Evolutionary conservation across 148 eudicot species (phyloP).

Genomic region (Fallopia convolvulus): DNA sequence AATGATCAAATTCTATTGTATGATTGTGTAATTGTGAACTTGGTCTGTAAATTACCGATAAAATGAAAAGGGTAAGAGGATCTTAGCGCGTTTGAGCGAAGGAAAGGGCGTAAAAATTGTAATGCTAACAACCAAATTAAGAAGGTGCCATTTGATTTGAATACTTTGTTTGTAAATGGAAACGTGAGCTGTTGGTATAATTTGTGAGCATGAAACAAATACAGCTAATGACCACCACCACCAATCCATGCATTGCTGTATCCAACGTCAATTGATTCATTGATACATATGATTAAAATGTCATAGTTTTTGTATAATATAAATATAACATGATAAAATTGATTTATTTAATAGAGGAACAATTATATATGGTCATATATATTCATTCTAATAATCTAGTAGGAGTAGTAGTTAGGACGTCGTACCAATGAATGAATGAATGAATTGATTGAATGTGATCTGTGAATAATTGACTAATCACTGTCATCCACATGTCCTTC

Average conservation of each 20-base stretch:
- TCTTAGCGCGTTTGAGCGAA: no score
- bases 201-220: background rate
- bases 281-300: background rate
- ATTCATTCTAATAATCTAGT: background rate
- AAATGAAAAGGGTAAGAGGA: no score
- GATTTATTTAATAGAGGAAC: background rate
- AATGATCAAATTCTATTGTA: no score
- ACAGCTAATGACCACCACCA: background rate
- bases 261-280: background rate
- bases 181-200: background rate
- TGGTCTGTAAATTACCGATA: no score
- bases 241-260: background rate
- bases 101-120: no score
- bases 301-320: background rate
- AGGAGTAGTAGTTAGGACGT: conserved; percentile 1
- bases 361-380: background rate
- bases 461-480: background rate
- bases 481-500: background rate
- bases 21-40: no score
- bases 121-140: no score
- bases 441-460: conserved; percentile 5
- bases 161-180: no score
- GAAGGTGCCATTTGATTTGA: no score
- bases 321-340: background rate
- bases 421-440: background rate